Evolutionary conservation across 202 grass and related monocot species (phyloP).

Genomic region (Eragrostis tef): DNA sequence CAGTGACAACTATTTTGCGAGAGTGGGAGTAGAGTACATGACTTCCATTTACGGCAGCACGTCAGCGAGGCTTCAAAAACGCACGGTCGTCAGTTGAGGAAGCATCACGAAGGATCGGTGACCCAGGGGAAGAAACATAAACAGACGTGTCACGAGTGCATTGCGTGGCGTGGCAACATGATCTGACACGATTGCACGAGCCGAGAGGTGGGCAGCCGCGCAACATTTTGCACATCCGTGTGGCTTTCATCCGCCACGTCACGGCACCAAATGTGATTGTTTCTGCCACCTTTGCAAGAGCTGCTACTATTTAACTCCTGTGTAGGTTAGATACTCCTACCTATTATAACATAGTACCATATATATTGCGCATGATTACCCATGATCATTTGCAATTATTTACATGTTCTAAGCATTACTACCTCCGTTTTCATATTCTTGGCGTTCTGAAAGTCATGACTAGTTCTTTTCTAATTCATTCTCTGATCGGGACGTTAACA

Average conservation of each 20-base stretch:
- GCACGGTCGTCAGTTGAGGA: not conserved
- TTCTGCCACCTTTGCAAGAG: not conserved
- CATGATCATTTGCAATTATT: too few relatives aligned
- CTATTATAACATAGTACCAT: too few relatives aligned
- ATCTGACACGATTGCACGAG: not conserved
- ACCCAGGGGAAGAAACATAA: not conserved
- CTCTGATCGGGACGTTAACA: too few relatives aligned
- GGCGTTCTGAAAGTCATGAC: too few relatives aligned
- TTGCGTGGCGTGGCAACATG: not conserved
- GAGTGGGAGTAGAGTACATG: too few relatives aligned
- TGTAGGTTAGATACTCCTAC: constrained; percentile 7
- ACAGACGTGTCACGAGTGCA: not conserved
- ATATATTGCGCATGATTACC: too few relatives aligned
- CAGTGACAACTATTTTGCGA: too few relatives aligned
- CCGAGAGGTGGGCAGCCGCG: constrained; percentile 11
- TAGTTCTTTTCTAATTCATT: too few relatives aligned
- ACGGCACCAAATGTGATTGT: not conserved
- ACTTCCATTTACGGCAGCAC: too few relatives aligned
- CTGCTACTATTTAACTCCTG: not conserved
- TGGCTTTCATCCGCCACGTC: constrained; percentile 6
- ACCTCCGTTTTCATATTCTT: too few relatives aligned
- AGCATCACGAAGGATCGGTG: not conserved
- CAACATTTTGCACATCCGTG: not conserved
- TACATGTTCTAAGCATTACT: too few relatives aligned
- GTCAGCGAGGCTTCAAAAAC: not conserved